Conservation (phyloP, 768 basidiomycete species). For the Mycena chlorophos region DNA sequence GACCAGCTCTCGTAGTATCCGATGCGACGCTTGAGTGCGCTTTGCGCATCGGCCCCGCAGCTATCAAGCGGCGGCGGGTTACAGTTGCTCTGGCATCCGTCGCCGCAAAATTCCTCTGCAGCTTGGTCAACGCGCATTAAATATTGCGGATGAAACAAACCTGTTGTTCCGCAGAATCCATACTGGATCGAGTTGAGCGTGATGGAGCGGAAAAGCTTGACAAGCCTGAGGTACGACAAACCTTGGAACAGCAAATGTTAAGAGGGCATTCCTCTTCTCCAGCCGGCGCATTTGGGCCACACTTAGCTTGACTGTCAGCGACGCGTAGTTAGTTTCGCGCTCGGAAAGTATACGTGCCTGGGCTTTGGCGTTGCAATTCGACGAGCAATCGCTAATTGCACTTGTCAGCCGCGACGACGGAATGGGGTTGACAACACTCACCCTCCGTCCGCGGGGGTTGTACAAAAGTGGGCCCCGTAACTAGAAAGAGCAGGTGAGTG, state of each 20-base stretch:
- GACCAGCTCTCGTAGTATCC: slow-evolving; percentile 29
- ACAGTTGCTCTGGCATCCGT: background rate
- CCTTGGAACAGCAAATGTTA: slow-evolving; percentile 6
- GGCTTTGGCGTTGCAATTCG: slow-evolving; percentile 13
- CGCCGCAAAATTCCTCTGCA: background rate
- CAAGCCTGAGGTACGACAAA: background rate
- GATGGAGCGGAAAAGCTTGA: background rate
- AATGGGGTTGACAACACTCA: too few relatives aligned
- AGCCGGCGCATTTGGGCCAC: slow-evolving; percentile 9
- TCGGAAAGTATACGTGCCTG: too few relatives aligned
- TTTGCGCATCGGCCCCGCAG: slow-evolving; percentile 22
- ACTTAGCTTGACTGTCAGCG: too few relatives aligned
- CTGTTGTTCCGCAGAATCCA: slow-evolving; percentile 20
- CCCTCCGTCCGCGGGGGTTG: background rate
- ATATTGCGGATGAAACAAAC: slow-evolving; percentile 3
- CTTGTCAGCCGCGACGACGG: too few relatives aligned
- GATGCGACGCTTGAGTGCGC: slow-evolving; percentile 24
- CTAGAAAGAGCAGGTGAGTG: background rate
- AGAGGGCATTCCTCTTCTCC: slow-evolving; percentile 11
- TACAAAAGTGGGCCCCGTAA: slow-evolving; percentile 21
- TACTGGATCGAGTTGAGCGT: slow-evolving; percentile 1
- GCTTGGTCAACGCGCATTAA: background rate
- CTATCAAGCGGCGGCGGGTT: background rate
- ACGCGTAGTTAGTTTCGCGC: too few relatives aligned
- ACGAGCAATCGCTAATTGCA: slow-evolving; percentile 13